Conservation (phyloP, 345 rosid genomes). For the Melaleuca quinquenervia region DNA sequence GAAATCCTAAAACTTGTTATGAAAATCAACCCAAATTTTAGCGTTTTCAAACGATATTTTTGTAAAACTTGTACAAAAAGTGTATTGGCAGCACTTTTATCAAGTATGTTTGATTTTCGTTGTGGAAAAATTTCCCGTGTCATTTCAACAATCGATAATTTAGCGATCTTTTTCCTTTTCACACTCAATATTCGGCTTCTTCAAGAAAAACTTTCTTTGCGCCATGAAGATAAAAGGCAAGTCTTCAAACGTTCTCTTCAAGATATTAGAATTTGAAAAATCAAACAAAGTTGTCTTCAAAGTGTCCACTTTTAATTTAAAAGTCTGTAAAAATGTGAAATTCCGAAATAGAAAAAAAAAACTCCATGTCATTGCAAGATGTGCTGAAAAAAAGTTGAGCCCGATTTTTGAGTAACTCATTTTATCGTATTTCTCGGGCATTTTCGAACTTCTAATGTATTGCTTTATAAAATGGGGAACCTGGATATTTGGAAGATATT, state of each 20-base stretch:
- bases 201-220: background rate
- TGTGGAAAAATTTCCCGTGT: background rate
- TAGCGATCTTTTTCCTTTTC: background rate
- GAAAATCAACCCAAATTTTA: background rate
- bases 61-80: background rate
- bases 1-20: background rate
- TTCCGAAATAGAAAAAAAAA: background rate
- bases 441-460: background rate
- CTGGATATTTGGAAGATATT: background rate
- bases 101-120: too few species aligned
- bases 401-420: background rate
- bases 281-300: background rate
- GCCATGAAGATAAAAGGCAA: background rate
- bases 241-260: background rate
- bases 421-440: background rate
- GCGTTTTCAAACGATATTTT: background rate
- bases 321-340: background rate
- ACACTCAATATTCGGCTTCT: background rate
- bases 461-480: background rate
- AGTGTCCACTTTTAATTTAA: rapidly evolving
- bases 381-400: background rate
- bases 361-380: background rate
- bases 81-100: background rate
- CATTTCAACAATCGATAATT: background rate
- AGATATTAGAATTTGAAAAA: background rate